Conservation (phyloP, 345 rosid genomes). For the Psidium guajava region DNA sequence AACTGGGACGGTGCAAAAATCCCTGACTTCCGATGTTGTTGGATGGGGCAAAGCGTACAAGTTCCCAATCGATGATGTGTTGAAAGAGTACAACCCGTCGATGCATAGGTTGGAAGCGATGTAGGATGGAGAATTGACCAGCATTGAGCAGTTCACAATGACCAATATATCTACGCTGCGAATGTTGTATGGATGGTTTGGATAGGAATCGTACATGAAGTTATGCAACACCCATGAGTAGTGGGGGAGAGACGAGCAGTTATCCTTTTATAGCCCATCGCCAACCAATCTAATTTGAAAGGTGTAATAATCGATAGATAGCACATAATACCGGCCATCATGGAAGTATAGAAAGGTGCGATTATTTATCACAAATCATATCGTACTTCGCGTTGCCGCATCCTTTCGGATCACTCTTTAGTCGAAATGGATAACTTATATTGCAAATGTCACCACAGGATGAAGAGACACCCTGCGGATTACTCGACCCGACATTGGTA, state of each 20-base stretch:
- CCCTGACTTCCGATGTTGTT: fast-evolving
- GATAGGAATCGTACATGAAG: fast-evolving
- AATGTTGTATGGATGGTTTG: too few relatives aligned
- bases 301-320: not conserved
- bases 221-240: not conserved
- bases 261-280: not conserved
- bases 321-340: not conserved
- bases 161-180: fast-evolving
- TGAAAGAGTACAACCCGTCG: not conserved
- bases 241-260: not conserved
- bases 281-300: not conserved
- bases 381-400: fast-evolving
- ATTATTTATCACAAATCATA: not conserved
- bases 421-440: not conserved
- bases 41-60: not conserved
- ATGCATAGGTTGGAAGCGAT: fast-evolving
- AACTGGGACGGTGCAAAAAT: not conserved
- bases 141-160: not conserved
- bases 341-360: fast-evolving
- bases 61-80: not conserved
- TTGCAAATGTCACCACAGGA: not conserved
- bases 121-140: fast-evolving
- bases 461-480: too few relatives aligned
- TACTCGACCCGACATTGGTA: too few relatives aligned
- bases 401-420: not conserved